phyloP scores from a whole-genome alignment of 805 yeast genomes.

The Maudiozyma bulderi region DNA sequence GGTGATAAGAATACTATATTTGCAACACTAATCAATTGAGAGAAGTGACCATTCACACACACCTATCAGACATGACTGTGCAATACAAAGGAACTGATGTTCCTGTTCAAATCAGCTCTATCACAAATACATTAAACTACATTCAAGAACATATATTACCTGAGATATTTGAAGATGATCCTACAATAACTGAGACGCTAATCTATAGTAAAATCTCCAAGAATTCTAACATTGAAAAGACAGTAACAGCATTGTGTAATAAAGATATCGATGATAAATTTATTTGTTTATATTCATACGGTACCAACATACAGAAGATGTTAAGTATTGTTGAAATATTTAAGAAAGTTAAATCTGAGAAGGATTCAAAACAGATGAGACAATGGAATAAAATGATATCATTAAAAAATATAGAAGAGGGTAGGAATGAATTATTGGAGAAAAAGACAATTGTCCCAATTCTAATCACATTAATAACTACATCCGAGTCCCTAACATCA shows the following conservation, averaged over 20 bases:
- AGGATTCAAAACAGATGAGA: neutral
- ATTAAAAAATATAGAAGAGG: constrained; percentile 13
- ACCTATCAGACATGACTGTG: neutral
- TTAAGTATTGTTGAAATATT: constrained; percentile 19
- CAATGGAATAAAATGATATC: constrained; percentile 21
- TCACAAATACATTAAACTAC: constrained; percentile 8
- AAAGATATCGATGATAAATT: neutral
- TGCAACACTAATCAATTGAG: too few relatives aligned
- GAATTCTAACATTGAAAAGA: constrained; percentile 16
- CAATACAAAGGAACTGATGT: constrained; percentile 8
- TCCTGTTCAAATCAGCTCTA: constrained; percentile 9
- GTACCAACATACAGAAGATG: constrained; percentile 22
- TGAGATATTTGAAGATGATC: constrained; percentile 5
- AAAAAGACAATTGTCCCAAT: constrained; percentile 7
- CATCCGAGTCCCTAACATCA: neutral
- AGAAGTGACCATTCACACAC: too few relatives aligned
- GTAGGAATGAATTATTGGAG: constrained; percentile 21
- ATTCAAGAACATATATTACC: constrained; percentile 15
- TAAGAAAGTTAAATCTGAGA: constrained; percentile 7
- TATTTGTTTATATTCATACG: constrained; percentile 17
- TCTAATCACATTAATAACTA: constrained; percentile 1
- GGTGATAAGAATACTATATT: too few relatives aligned
- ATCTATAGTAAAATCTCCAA: constrained; percentile 10
- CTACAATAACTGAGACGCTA: neutral
- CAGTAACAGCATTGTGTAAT: constrained; percentile 11